Conservation (phyloP, 768 basidiomycete genomes). For the Pulveroboletus ravenelii region DNA sequence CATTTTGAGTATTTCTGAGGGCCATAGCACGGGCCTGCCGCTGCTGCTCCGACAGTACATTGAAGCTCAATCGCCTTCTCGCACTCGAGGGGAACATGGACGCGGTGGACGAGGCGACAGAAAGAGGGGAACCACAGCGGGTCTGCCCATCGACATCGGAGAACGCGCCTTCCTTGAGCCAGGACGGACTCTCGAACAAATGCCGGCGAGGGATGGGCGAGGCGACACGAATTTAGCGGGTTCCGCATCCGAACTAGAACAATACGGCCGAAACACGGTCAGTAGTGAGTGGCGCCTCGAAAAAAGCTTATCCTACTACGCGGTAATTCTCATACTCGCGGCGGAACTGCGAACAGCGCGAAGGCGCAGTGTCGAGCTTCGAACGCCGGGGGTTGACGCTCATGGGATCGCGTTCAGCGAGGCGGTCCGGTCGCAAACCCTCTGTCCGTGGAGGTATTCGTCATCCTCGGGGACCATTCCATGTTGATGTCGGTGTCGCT, state of each 20-base stretch:
- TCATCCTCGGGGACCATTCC: constrained; percentile 14
- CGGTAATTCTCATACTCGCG: constrained; percentile 10
- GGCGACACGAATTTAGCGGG: constrained; percentile 54
- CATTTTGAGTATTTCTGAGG: constrained; percentile 11
- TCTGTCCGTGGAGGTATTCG: constrained; percentile 1
- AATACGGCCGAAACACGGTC: not conserved
- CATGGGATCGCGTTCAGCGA: constrained; percentile 15
- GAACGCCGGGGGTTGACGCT: not conserved
- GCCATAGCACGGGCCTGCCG: constrained; percentile 12
- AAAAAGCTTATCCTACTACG: too few species aligned
- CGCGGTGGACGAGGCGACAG: constrained; percentile 27
- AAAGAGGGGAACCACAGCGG: constrained; percentile 43
- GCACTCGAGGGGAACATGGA: constrained; percentile 23
- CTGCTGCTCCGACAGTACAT: constrained; percentile 38
- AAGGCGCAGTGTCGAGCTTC: constrained; percentile 12
- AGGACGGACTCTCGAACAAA: constrained; percentile 53
- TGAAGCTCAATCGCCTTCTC: constrained; percentile 36
- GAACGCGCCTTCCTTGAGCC: constrained; percentile 47
- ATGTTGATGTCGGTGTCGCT: constrained; percentile 5
- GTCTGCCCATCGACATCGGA: constrained; percentile 38
- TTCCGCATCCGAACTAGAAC: constrained; percentile 24
- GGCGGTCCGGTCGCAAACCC: constrained; percentile 5
- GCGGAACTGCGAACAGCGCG: constrained; percentile 9
- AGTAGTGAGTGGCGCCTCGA: not conserved
- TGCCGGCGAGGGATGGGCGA: constrained; percentile 67